Evolutionary conservation across 768 basidiomycete genomes (phyloP), one percentile per base, ranked within the genome.

Genomic region (Xerocomellus amylosporus): DNA sequence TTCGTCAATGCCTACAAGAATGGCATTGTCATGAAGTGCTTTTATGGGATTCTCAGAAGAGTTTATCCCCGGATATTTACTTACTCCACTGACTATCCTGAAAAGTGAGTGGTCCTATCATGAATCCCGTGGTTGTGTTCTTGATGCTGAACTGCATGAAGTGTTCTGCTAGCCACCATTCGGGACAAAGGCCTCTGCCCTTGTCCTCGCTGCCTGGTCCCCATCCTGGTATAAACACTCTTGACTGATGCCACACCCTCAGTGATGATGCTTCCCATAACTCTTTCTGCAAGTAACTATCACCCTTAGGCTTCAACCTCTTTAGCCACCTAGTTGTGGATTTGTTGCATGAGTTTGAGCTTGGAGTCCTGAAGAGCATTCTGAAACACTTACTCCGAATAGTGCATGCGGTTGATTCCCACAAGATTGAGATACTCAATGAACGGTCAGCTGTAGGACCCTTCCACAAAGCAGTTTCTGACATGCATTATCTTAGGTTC

Each of bases 11-110:
- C 50, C 0, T 56, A 52, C 15, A 8, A 43, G 9, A 33, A 56
- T 31, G 45, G 50, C 5, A 43, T 52, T 12, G 28, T 51, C 5
- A 15, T 56, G 2, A 38, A 48, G 14, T 52, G 55, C 7, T 43
- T 40, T 17, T 41, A 56, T 17, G 46, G 50, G 2, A 8, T 51
- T 2, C 6, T 1, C 4, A 34, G 53, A 14, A 15, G 50, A n/a
- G 46, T 56, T 0, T 56, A 26, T 5, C 55, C 46, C 1, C 0
- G 50, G 2, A 47, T 56, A 4, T 56, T 56, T 10, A 56, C 50
- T 5, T 56, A 56, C 37, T 56, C 55, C 0, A 26, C 44, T 0
- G 49, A 55, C 7, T 55, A 55, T 28, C 54, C 44, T 1, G 54
- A 55, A 36, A 55, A 55, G 54, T 50, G 5, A 30, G 41, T 20